Evolutionary conservation across 75 land plant species (phyloP).

Genomic region (Cupressus sempervirens): DNA sequence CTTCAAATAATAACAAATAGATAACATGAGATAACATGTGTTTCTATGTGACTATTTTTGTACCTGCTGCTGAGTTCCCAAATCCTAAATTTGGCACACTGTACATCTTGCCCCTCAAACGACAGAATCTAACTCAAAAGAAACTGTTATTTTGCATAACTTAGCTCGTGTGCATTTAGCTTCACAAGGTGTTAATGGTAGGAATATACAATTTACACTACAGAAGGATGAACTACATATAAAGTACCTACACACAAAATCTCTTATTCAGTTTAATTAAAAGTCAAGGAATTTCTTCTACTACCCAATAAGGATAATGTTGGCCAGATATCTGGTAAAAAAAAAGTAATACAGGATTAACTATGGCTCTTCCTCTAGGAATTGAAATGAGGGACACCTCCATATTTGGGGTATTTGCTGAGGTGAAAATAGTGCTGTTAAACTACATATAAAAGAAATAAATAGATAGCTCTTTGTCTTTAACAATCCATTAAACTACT

Average conservation of each 20-base stretch:
- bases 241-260: background rate
- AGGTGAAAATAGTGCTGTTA: background rate
- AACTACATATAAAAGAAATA: too few species aligned
- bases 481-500: too few species aligned
- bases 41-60: background rate
- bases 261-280: background rate
- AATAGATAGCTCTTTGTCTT: too few species aligned
- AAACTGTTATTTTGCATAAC: too few species aligned
- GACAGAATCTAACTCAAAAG: background rate
- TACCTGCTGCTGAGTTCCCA: background rate
- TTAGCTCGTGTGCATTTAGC: background rate
- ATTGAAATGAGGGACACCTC: background rate
- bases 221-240: background rate
- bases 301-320: background rate
- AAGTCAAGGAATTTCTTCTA: background rate
- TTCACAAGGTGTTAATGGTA: background rate
- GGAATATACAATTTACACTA: background rate
- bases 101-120: background rate
- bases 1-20: too few species aligned
- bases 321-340: background rate
- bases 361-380: background rate
- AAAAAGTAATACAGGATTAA: background rate
- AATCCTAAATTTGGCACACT: background rate
- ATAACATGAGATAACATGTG: too few species aligned
- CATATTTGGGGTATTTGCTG: background rate